A percentile compares a stretch with the other conserved stretches of the same genome.
phyloP scores from a whole-genome alignment of 164 flowering plant species.

The Cinnamomum chago region DNA sequence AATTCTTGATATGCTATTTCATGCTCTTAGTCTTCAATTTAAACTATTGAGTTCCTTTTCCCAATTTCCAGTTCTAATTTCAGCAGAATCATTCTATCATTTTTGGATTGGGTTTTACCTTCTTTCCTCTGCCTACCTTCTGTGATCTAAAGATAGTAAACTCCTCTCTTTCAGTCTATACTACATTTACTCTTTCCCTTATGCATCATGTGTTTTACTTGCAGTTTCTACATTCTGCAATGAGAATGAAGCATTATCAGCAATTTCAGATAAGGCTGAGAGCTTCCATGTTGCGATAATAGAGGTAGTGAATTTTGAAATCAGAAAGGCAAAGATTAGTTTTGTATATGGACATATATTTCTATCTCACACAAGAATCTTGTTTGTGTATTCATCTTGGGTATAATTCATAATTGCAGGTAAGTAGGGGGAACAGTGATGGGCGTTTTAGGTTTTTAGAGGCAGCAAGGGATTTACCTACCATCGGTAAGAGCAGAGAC shows the following conservation, averaged over 20 bases:
- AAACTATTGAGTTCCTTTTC: not conserved
- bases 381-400: not conserved
- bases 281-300: slow-evolving; percentile 83
- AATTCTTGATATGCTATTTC: not conserved
- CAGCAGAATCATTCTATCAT: not conserved
- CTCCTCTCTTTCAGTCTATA: not conserved
- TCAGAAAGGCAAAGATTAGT: not conserved
- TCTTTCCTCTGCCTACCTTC: not conserved
- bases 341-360: not conserved
- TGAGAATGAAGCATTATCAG: slow-evolving; percentile 63
- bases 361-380: not conserved
- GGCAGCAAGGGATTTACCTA: slow-evolving; percentile 63
- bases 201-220: slow-evolving; percentile 1
- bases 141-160: not conserved
- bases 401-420: slow-evolving; percentile 32
- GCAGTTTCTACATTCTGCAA: slow-evolving; percentile 61
- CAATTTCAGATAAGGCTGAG: slow-evolving; percentile 41
- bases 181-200: not conserved
- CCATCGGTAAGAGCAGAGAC: slow-evolving; percentile 54
- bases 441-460: slow-evolving; percentile 65
- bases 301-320: slow-evolving; percentile 45
- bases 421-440: slow-evolving; percentile 31
- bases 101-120: not conserved
- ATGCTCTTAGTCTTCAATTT: not conserved
- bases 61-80: not conserved